phyloP scores from a whole-genome alignment of 1,284 basidiomycete genomes.

The Serendipita sp. region DNA sequence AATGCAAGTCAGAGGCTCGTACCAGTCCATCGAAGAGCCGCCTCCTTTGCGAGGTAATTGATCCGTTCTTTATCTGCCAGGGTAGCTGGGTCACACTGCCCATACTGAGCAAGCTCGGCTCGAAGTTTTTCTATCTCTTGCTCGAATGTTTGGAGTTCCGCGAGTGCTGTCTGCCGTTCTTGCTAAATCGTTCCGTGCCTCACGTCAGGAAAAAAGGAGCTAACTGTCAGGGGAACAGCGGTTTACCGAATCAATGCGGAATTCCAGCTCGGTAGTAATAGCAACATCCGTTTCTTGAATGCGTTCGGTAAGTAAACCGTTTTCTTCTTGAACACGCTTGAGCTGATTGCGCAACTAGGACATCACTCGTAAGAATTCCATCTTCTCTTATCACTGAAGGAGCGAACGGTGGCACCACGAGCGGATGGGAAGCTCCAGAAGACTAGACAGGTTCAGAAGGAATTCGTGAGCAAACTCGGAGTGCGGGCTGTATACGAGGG shows the following conservation, averaged over 20 bases:
- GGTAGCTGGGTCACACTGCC: constrained; percentile 68
- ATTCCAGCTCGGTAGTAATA: constrained; percentile 38
- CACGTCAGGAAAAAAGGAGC: too few relatives aligned
- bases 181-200: constrained; percentile 26
- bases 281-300: constrained; percentile 20
- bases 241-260: constrained; percentile 49
- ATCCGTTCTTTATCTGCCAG: constrained; percentile 62
- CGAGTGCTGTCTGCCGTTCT: constrained; percentile 37
- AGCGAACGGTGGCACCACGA: constrained; percentile 54
- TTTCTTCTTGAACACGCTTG: constrained; percentile 37
- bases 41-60: constrained; percentile 60
- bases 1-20: constrained; percentile 15
- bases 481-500: neutral
- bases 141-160: constrained; percentile 34
- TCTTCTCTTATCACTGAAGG: too few relatives aligned
- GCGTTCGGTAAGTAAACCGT: constrained; percentile 26
- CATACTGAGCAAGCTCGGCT: constrained; percentile 57
- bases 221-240: neutral
- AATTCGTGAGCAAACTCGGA: neutral
- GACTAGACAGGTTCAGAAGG: constrained; percentile 31
- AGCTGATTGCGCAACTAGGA: constrained; percentile 46
- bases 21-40: constrained; percentile 78
- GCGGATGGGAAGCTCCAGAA: constrained; percentile 90
- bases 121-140: constrained; percentile 44
- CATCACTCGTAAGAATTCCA: too few relatives aligned